A percentile compares a stretch with the other conserved stretches of the same genome.
phyloP scores from a whole-genome alignment of 2,329 filamentous ascomycete species.

The Apiospora marii region DNA sequence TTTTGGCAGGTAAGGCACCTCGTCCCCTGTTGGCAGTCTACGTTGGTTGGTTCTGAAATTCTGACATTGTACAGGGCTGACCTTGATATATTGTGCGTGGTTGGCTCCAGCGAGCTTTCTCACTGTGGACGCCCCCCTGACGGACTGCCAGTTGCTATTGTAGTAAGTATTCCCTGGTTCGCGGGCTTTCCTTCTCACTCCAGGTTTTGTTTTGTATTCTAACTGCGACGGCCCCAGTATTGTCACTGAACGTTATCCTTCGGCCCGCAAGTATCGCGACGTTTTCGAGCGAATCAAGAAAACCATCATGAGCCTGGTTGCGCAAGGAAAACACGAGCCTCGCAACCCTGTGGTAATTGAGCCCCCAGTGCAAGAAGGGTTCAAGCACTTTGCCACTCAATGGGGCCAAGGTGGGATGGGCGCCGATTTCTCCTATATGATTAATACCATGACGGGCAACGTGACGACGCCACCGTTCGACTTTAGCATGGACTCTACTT shows the following conservation, averaged over 20 bases:
- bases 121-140: constrained; percentile 36
- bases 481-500: constrained; percentile 25
- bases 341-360: constrained; percentile 40
- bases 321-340: constrained; percentile 40
- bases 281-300: constrained; percentile 43
- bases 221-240: constrained; percentile 29
- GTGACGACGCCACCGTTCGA: constrained; percentile 27
- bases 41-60: background rate
- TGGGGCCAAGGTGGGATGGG: constrained; percentile 35
- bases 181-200: background rate
- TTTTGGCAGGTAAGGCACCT: constrained; percentile 37
- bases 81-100: constrained; percentile 41
- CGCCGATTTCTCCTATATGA: constrained; percentile 41
- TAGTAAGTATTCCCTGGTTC: constrained; percentile 28
- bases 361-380: constrained; percentile 36
- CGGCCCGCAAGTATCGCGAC: constrained; percentile 42
- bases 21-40: background rate
- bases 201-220: background rate
- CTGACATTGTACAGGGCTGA: constrained; percentile 35
- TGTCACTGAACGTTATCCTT: constrained; percentile 43
- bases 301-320: constrained; percentile 37
- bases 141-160: constrained; percentile 41
- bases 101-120: constrained; percentile 37
- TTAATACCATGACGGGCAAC: constrained; percentile 41
- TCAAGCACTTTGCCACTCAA: constrained; percentile 33